A percentile compares a stretch with the other conserved stretches of the same genome.
phyloP scores from a whole-genome alignment of 768 basidiomycete species.

The Lactarius vividus region DNA sequence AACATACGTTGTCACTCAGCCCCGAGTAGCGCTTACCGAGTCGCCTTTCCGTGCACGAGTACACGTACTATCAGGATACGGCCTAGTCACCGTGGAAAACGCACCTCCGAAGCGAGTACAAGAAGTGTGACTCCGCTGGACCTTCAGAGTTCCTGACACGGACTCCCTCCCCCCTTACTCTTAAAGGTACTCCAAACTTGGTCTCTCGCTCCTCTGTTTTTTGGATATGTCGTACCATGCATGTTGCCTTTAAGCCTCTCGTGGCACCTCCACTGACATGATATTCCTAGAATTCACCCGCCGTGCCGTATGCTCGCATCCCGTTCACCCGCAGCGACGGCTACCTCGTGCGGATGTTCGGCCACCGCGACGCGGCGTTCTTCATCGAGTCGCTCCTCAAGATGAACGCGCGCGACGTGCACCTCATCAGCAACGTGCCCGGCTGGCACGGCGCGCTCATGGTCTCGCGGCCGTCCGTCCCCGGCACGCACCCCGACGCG shows the following conservation, averaged over 20 bases:
- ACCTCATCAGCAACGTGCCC: conserved; percentile 12
- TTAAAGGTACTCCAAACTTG: background rate
- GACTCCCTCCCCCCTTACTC: background rate
- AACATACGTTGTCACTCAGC: conserved; percentile 12
- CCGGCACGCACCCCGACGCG: background rate
- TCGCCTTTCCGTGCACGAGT: conserved; percentile 14
- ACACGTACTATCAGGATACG: conserved; percentile 28
- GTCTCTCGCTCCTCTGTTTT: background rate
- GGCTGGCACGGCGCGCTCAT: conserved; percentile 14
- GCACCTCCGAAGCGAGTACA: conserved; percentile 6
- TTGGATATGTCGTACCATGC: background rate
- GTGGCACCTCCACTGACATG: background rate
- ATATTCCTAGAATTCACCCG: background rate
- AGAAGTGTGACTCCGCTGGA: conserved; percentile 10
- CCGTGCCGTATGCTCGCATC: background rate
- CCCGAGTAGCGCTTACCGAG: conserved; percentile 8
- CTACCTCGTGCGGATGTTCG: conserved; percentile 20
- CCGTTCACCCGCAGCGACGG: conserved; percentile 2
- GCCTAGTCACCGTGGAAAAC: conserved; percentile 19
- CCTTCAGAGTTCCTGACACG: background rate
- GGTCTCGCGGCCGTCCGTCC: conserved; percentile 4
- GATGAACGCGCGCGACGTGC: background rate
- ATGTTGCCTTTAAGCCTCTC: background rate
- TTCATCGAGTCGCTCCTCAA: conserved; percentile 23
- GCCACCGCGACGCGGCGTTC: conserved; percentile 14